phyloP scores from a whole-genome alignment of 805 yeast genomes.

The Saccharomyces kudriavzevii region DNA sequence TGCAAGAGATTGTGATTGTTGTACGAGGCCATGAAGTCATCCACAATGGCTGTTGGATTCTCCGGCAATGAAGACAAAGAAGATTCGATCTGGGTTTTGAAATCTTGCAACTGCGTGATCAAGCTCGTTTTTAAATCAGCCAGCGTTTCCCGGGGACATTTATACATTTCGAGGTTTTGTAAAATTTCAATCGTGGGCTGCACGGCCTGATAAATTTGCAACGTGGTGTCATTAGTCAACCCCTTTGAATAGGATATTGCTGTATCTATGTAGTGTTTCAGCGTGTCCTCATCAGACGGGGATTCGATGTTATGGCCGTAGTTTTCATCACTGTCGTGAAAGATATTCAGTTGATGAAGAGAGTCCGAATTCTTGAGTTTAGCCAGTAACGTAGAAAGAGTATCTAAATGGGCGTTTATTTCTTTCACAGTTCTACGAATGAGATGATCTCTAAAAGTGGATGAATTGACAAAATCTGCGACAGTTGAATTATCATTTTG shows the following conservation, averaged over 20 bases:
- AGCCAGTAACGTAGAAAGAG: conserved; percentile 1
- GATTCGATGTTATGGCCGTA: background rate
- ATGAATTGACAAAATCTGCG: conserved; percentile 7
- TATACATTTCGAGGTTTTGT: conserved; percentile 4
- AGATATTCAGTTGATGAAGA: background rate
- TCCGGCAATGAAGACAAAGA: background rate
- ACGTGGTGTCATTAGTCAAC: conserved; percentile 1
- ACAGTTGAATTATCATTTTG: conserved; percentile 6
- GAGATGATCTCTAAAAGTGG: conserved; percentile 7
- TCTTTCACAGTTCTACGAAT: conserved; percentile 6
- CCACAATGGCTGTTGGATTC: background rate
- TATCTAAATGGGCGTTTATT: conserved; percentile 5
- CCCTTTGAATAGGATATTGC: conserved; percentile 9
- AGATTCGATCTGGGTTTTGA: conserved; percentile 2
- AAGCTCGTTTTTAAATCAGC: background rate
- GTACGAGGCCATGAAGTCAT: background rate
- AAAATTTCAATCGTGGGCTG: conserved; percentile 3
- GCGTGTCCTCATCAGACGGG: conserved; percentile 1
- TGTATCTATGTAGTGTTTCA: conserved; percentile 1
- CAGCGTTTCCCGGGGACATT: conserved; percentile 1
- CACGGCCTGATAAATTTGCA: conserved; percentile 2
- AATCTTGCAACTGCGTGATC: conserved; percentile 1
- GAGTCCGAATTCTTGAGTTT: background rate
- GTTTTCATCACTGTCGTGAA: background rate
- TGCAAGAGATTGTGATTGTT: background rate